Evolutionary conservation across 768 basidiomycete genomes (phyloP).

Genomic region (Suillus weaverae): DNA sequence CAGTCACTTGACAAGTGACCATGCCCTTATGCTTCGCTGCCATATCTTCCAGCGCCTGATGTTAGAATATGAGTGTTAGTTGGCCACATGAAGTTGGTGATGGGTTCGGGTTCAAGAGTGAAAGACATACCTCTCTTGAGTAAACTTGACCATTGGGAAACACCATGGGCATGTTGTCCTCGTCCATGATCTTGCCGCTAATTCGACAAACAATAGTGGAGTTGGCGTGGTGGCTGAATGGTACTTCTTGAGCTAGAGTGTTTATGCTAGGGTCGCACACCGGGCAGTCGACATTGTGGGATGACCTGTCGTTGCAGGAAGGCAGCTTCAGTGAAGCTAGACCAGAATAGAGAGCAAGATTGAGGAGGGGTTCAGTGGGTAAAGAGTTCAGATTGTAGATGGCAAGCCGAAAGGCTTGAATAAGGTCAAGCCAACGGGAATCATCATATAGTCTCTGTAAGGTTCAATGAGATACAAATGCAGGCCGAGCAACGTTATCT

Average conservation of each 20-base stretch:
- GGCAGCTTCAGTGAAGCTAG: constrained; percentile 89
- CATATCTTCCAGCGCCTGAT: constrained; percentile 86
- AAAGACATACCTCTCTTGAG: constrained; percentile 73
- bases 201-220: constrained; percentile 93
- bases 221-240: constrained; percentile 91
- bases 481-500: constrained; percentile 14
- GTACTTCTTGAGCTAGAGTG: constrained; percentile 80
- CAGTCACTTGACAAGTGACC: constrained; percentile 84
- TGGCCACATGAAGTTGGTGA: constrained; percentile 7
- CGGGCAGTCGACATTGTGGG: constrained; percentile 85
- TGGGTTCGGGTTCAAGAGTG: not conserved
- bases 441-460: constrained; percentile 79
- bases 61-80: constrained; percentile 14
- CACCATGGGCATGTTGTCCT: constrained; percentile 88
- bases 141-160: constrained; percentile 93
- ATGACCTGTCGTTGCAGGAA: constrained; percentile 64
- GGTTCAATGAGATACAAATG: constrained; percentile 7
- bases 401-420: constrained; percentile 78
- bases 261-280: constrained; percentile 81
- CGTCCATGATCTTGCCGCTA: constrained; percentile 93
- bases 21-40: constrained; percentile 73
- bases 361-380: constrained; percentile 82
- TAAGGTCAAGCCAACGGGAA: constrained; percentile 73
- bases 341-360: constrained; percentile 89
- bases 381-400: constrained; percentile 87